Evolutionary conservation across 768 basidiomycete species (phyloP), one percentile per base, ranked within the genome.

Genomic region (Macrolepiota albuminosa): DNA sequence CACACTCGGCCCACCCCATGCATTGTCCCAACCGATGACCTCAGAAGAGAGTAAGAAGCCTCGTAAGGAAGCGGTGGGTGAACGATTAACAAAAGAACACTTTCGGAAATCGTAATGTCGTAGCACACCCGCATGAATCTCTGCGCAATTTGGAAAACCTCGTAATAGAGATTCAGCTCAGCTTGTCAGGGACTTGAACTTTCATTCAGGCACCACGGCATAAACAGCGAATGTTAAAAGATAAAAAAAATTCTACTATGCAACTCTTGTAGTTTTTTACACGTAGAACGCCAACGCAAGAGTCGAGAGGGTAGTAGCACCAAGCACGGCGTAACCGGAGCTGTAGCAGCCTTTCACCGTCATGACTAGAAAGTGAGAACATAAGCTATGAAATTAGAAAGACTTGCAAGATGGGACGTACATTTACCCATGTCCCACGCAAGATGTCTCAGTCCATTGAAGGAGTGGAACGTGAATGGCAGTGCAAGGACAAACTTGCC

Each of bases 391-490:
- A 6, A 26, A 14, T 13, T 6, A 33, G 18, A 49, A 13, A 26
- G 47, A 18, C 1, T 43, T 31, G 14, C 8, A 11, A 21, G 6
- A 21, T 39, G 14, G 29, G n/a, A 59, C 63, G 50, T 21, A 98
- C 96, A 88, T 79, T 88, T 89, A 60, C 87, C 86, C 70, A 83
- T 73, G 75, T 98, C 96, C 96, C 96, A 98, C 37, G 75, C 72
- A 67, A 98, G 76, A 79, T 98, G 96, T 45, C 96, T 84, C 61
- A 98, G 62, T 4, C 96, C 96, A 73, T 98, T 98, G 73, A 86
- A 80, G 8, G 84, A 83, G 76, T 98, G 96, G 84, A 88, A 98
- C 16, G 91, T 84, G 72, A 97, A 96, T 1, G 95, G 93, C 4
- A 84, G 80, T 13, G 93, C 94, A 48, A 98, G 82, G 61, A 93